Conservation (phyloP, 768 basidiomycete species). For the Thelephora ganbajun region DNA sequence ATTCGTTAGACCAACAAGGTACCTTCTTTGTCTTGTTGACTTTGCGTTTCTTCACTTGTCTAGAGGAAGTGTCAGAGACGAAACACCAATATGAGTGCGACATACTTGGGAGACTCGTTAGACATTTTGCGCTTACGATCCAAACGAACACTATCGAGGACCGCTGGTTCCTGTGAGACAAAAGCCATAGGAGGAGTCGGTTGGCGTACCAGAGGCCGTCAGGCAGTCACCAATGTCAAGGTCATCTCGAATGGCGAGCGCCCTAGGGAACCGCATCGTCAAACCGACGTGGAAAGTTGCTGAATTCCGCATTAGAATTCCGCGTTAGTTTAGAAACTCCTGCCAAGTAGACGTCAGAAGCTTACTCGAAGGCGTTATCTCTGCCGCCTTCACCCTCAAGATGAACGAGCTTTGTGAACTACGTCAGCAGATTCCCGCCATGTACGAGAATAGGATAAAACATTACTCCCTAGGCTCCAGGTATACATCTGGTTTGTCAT, state of each 20-base stretch:
- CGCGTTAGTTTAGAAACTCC: no score
- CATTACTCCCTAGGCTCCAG: constrained; percentile 78
- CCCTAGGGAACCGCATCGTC: constrained; percentile 93
- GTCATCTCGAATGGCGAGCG: constrained; percentile 68
- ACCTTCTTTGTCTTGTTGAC: constrained; percentile 34
- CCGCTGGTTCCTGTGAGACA: constrained; percentile 21
- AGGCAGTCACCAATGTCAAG: constrained; percentile 58
- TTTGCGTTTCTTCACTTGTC: constrained; percentile 39
- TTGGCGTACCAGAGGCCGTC: constrained; percentile 42
- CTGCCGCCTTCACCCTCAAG: constrained; percentile 85
- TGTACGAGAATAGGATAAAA: neutral
- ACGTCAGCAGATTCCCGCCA: neutral
- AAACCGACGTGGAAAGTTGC: constrained; percentile 77
- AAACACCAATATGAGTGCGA: neutral
- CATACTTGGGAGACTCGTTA: constrained; percentile 33
- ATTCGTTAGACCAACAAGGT: neutral
- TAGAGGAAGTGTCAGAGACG: constrained; percentile 1
- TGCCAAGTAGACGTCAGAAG: neutral
- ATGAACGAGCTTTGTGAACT: constrained; percentile 69
- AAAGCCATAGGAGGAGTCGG: neutral
- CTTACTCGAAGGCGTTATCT: constrained; percentile 65
- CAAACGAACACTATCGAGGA: constrained; percentile 44
- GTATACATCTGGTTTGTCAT: constrained; percentile 86
- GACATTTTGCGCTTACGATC: constrained; percentile 70
- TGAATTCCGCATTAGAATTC: constrained; percentile 12